Evolutionary conservation across 2,329 filamentous ascomycete genomes (phyloP).

Genomic region (Cercospora sp.): DNA sequence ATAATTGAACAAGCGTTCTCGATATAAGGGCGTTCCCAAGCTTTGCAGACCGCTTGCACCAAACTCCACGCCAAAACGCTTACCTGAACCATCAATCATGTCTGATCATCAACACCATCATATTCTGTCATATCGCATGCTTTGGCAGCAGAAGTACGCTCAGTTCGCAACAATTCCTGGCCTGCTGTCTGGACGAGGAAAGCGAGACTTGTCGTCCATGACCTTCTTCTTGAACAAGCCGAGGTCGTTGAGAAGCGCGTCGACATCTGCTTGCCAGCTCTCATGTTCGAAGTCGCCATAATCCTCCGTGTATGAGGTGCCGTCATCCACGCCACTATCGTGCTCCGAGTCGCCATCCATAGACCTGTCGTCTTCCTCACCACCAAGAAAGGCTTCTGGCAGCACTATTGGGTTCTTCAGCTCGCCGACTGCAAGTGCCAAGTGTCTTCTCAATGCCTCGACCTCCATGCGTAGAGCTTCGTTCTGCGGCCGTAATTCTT

Average conservation of each 20-base stretch:
- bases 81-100: conserved; percentile 7
- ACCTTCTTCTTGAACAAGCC: conserved; percentile 82
- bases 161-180: background rate
- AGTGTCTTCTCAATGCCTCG: conserved; percentile 80
- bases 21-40: background rate
- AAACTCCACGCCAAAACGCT: conserved; percentile 13
- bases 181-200: conserved; percentile 35
- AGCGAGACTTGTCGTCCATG: conserved; percentile 74
- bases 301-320: conserved; percentile 49
- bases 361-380: conserved; percentile 33
- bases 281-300: conserved; percentile 43
- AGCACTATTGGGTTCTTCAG: conserved; percentile 86
- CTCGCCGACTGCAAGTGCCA: conserved; percentile 81
- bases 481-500: conserved; percentile 49
- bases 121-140: background rate
- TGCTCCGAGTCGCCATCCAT: conserved; percentile 59
- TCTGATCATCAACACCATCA: background rate
- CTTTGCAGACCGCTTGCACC: background rate
- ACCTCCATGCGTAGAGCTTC: conserved; percentile 69
- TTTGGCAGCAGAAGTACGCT: background rate
- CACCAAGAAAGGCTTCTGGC: conserved; percentile 42
- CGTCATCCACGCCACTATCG: conserved; percentile 56
- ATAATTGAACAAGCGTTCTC: background rate
- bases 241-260: conserved; percentile 77
- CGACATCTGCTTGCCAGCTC: conserved; percentile 73